A percentile compares a stretch with the other conserved stretches of the same genome.
phyloP scores from a whole-genome alignment of 139 green algal species.

The Coccomyxa sp. region DNA sequence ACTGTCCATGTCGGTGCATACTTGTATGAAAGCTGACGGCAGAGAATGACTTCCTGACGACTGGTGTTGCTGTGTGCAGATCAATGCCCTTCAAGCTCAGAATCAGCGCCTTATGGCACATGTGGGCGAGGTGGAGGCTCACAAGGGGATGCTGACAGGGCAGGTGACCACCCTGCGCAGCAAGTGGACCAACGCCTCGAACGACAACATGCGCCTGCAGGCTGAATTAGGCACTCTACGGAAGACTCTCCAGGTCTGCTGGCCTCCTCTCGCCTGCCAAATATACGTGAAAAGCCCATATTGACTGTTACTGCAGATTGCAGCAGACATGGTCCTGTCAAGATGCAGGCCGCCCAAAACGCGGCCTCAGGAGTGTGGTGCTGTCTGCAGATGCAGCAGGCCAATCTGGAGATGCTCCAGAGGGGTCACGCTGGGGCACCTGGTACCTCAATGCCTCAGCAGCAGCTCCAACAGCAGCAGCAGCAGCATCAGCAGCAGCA shows the following conservation, averaged over 20 bases:
- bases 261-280: background rate
- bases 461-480: no score
- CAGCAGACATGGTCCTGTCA: background rate
- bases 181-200: constrained; percentile 9
- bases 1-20: background rate
- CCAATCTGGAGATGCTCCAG: background rate
- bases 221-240: constrained; percentile 8
- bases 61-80: background rate
- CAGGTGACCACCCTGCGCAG: constrained; percentile 22
- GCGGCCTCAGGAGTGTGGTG: background rate
- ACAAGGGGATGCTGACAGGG: constrained; percentile 19
- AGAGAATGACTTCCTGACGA: background rate
- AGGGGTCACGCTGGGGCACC: no score
- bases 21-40: background rate
- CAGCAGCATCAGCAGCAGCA: no score
- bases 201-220: constrained; percentile 16
- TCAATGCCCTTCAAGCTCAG: constrained; percentile 28
- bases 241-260: constrained; percentile 3
- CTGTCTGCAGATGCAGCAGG: background rate
- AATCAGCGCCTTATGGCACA: constrained; percentile 24
- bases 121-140: constrained; percentile 18
- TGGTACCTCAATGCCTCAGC: no score
- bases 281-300: background rate
- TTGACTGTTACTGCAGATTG: background rate
- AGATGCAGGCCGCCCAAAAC: background rate